Percentiles rank a stretch among this genome's conserved stretches.
These are phyloP conservation scores for Fusarium sp. DNA, from an alignment of 2,329 filamentous ascomycete species.

Conservation along the genomic window DNA sequence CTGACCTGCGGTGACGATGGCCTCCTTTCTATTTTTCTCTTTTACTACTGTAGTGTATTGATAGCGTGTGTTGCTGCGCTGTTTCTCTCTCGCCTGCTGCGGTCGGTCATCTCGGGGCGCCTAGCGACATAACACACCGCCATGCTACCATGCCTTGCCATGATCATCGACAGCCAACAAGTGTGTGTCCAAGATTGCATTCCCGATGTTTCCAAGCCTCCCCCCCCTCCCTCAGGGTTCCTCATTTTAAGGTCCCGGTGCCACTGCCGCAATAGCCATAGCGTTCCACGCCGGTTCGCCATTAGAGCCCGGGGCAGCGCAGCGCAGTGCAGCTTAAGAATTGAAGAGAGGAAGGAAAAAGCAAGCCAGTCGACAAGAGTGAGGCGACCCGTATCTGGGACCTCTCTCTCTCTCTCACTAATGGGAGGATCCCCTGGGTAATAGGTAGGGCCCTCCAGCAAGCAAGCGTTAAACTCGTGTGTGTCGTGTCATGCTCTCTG, in stretches of 20 bases:
- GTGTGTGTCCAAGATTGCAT: not conserved
- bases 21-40: not conserved
- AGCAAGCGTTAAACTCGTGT: not conserved
- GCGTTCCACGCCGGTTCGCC: not conserved
- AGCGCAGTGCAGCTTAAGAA: not conserved
- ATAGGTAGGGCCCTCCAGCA: not conserved
- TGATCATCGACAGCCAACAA: not conserved
- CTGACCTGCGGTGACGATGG: not conserved
- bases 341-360: not conserved
- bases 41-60: not conserved
- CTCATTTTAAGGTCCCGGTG: constrained; percentile 4
- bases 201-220: not conserved
- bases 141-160: not conserved
- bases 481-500: constrained; percentile 35
- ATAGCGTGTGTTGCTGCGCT: not conserved
- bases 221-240: not conserved
- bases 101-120: not conserved
- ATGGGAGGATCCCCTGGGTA: not conserved
- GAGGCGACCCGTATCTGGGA: constrained; percentile 25
- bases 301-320: not conserved
- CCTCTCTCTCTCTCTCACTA: not conserved
- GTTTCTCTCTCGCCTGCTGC: not conserved
- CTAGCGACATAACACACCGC: not conserved
- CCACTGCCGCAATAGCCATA: constrained; percentile 9
- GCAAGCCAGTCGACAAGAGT: constrained; percentile 21